phyloP scores from a whole-genome alignment of 1,284 basidiomycete species.

The Heterobasidion parviporum region DNA sequence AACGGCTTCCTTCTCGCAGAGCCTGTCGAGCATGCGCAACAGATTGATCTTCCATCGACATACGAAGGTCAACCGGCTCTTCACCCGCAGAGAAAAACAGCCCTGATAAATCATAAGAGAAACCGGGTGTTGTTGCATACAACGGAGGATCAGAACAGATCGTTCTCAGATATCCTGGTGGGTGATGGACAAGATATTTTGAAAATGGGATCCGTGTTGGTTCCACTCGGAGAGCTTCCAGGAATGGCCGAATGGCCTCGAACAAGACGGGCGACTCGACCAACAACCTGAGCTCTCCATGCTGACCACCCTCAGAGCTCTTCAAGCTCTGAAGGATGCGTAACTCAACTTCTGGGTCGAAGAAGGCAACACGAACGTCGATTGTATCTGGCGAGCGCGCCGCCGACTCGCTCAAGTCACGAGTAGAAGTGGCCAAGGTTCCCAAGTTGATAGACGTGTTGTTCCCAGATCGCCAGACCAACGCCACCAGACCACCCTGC shows the following conservation, averaged over 20 bases:
- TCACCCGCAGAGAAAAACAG: slow-evolving; percentile 7
- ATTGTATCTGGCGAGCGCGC: slow-evolving; percentile 12
- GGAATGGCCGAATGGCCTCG: slow-evolving; percentile 21
- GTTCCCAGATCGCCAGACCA: slow-evolving; percentile 15
- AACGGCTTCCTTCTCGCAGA: slow-evolving; percentile 2
- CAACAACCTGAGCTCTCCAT: slow-evolving; percentile 14
- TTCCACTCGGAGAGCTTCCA: slow-evolving; percentile 21
- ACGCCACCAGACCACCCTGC: slow-evolving; percentile 19
- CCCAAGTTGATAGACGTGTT: slow-evolving; percentile 17
- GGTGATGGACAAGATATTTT: slow-evolving; percentile 12
- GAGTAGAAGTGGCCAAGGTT: slow-evolving; percentile 14
- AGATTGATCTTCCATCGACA: slow-evolving; percentile 13
- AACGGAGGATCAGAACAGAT: slow-evolving; percentile 13
- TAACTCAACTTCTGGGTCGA: slow-evolving; percentile 21
- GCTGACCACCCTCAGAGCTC: slow-evolving; percentile 7
- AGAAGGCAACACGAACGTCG: slow-evolving; percentile 19
- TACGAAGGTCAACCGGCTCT: slow-evolving; percentile 10
- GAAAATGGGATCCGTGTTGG: slow-evolving; percentile 20
- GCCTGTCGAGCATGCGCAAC: slow-evolving; percentile 9
- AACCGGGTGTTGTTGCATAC: slow-evolving; percentile 17
- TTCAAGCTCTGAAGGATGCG: slow-evolving; percentile 17
- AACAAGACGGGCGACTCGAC: slow-evolving; percentile 22
- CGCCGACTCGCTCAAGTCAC: slow-evolving; percentile 19
- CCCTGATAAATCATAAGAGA: slow-evolving; percentile 18
- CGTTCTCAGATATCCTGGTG: slow-evolving; percentile 5